These are phyloP conservation scores for Blastobotrys apis DNA, from an alignment of 1,139 yeast species.

Conservation along the genomic window DNA sequence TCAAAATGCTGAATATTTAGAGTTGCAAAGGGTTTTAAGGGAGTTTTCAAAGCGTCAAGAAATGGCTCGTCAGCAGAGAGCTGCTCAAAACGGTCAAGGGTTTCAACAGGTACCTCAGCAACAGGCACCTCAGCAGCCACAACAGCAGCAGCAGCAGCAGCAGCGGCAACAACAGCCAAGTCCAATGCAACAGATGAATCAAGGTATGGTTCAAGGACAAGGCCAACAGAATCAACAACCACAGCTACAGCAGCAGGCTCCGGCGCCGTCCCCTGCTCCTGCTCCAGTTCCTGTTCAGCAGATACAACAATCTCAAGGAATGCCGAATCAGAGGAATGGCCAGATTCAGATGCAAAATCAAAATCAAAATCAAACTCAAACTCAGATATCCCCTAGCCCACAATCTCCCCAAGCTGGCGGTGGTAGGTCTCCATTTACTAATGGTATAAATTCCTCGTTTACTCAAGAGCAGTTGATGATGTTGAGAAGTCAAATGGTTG, in stretches of 20 bases:
- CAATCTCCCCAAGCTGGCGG: slow-evolving; percentile 24
- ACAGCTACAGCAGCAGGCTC: slow-evolving; percentile 6
- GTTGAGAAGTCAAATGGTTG: slow-evolving; percentile 64
- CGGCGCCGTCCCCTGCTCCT: not conserved
- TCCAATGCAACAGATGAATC: not conserved
- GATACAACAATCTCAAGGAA: too few species aligned
- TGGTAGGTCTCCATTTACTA: slow-evolving; percentile 16
- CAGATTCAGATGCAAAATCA: not conserved
- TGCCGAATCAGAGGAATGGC: too few species aligned
- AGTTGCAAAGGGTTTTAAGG: slow-evolving; percentile 30
- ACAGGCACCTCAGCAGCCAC: slow-evolving; percentile 28
- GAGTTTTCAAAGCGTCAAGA: slow-evolving; percentile 35
- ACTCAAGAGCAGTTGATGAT: slow-evolving; percentile 46
- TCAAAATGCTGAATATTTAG: slow-evolving; percentile 34
- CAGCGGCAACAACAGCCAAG: slow-evolving; percentile 14
- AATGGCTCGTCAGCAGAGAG: slow-evolving; percentile 31
- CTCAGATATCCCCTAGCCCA: slow-evolving; percentile 24
- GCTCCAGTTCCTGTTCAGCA: too few species aligned
- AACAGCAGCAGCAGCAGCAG: slow-evolving; percentile 20
- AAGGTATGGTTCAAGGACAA: not conserved
- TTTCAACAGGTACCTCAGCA: slow-evolving; percentile 33
- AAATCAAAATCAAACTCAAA: not conserved
- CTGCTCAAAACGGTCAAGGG: slow-evolving; percentile 5
- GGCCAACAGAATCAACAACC: slow-evolving; percentile 7
- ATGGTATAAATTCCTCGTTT: slow-evolving; percentile 22